Evolutionary conservation across 2,329 filamentous ascomycete genomes (phyloP).

Genomic region (Trichoderma asperellum): DNA sequence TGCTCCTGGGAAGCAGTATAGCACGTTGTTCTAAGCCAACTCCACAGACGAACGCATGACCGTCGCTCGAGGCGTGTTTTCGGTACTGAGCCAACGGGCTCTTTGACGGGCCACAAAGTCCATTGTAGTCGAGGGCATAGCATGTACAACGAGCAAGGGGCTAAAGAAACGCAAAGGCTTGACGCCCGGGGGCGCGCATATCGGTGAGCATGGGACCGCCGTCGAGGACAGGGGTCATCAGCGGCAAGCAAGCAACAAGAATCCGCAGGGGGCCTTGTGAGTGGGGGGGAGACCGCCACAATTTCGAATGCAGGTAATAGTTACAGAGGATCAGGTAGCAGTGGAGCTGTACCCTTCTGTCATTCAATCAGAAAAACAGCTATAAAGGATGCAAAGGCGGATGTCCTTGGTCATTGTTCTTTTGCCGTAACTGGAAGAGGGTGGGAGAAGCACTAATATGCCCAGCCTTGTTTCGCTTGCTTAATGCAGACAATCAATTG

Average conservation of each 20-base stretch:
- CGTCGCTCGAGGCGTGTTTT: conserved; percentile 50
- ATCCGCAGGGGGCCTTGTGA: conserved; percentile 26
- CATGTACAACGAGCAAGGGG: conserved; percentile 13
- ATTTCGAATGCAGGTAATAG: conserved; percentile 30
- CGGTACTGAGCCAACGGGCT: conserved; percentile 46
- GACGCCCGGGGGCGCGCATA: conserved; percentile 30
- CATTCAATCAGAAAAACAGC: conserved; percentile 12
- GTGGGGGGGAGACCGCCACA: conserved; percentile 24
- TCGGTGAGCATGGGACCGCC: conserved; percentile 27
- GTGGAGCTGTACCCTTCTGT: conserved; percentile 22
- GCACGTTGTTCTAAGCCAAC: conserved; percentile 50
- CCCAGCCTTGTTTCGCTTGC: conserved; percentile 24
- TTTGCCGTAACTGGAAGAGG: conserved; percentile 2
- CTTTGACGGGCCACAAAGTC: conserved; percentile 18
- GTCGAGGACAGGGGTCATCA: conserved; percentile 28
- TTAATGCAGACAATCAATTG: conserved; percentile 27
- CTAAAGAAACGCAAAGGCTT: conserved; percentile 19
- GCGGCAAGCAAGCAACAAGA: conserved; percentile 27
- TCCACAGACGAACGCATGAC: conserved; percentile 57
- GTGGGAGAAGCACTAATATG: conserved; percentile 6
- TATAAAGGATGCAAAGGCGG: background rate
- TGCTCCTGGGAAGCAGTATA: conserved; percentile 40
- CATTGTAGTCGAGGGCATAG: conserved; percentile 26
- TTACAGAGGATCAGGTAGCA: conserved; percentile 25
- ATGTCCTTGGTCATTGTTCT: background rate